These are phyloP conservation scores for Arabidopsis thaliana DNA, from an alignment of 345 rosid genomes.

Conservation along the genomic window DNA sequence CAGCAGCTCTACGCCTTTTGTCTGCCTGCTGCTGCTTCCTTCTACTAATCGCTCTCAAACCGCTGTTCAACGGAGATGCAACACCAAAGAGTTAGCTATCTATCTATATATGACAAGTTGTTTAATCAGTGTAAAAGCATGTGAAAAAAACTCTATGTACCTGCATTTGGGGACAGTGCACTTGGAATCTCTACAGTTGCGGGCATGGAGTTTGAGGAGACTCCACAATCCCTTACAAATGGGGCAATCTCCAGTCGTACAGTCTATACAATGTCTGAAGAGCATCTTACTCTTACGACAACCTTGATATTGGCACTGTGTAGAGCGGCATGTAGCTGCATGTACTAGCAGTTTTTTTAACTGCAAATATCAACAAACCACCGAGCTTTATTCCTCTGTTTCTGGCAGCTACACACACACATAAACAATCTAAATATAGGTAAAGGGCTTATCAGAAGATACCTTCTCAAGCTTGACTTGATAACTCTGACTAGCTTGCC, in stretches of 20 bases:
- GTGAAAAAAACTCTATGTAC: slow-evolving; percentile 47
- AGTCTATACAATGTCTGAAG: slow-evolving; percentile 69
- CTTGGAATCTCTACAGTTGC: slow-evolving; percentile 78
- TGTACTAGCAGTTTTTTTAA: slow-evolving; percentile 80
- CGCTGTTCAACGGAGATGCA: slow-evolving; percentile 53
- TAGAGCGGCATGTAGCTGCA: slow-evolving; percentile 69
- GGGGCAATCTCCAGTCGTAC: slow-evolving; percentile 74
- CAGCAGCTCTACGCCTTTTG: slow-evolving; percentile 85
- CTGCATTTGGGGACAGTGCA: slow-evolving; percentile 94
- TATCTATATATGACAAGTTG: neutral
- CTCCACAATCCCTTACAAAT: slow-evolving; percentile 79
- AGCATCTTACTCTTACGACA: slow-evolving; percentile 71
- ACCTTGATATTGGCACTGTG: slow-evolving; percentile 68
- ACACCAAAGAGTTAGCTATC: slow-evolving; percentile 16
- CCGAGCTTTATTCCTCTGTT: neutral
- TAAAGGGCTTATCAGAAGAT: slow-evolving; percentile 13
- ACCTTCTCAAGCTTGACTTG: slow-evolving; percentile 14
- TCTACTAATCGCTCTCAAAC: slow-evolving; percentile 66
- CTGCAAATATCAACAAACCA: slow-evolving; percentile 54
- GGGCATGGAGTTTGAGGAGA: slow-evolving; percentile 73
- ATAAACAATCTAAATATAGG: neutral
- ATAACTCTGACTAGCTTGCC: slow-evolving; percentile 66
- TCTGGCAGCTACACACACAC: slow-evolving; percentile 6
- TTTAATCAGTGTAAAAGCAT: neutral
- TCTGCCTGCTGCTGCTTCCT: slow-evolving; percentile 88